These are phyloP conservation scores for Quercus lobata DNA, from an alignment of 331 rosid species.

Conservation along the genomic window DNA sequence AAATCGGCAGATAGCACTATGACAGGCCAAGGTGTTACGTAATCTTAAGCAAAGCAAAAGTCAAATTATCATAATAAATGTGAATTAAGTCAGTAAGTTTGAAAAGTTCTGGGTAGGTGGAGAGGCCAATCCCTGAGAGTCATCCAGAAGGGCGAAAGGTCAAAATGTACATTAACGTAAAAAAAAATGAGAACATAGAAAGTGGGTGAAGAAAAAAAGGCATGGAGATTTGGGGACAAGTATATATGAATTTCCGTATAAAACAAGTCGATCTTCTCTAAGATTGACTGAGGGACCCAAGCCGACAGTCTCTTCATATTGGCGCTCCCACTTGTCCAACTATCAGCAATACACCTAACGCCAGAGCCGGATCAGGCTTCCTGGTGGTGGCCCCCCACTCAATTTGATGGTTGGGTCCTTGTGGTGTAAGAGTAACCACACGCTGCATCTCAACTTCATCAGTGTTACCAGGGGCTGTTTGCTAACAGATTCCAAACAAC, in stretches of 20 bases:
- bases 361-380: constrained; percentile 20
- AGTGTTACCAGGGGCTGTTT: too few relatives aligned
- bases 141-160: background rate
- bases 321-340: constrained; percentile 1
- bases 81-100: background rate
- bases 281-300: background rate
- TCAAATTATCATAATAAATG: background rate
- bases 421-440: background rate
- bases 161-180: background rate
- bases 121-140: background rate
- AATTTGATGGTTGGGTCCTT: constrained; percentile 10
- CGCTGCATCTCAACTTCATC: background rate
- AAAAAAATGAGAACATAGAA: background rate
- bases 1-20: background rate
- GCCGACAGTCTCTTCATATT: background rate
- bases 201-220: background rate
- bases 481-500: too few relatives aligned
- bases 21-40: background rate
- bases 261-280: background rate
- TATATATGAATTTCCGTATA: background rate
- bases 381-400: constrained; percentile 1
- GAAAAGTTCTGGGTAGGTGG: background rate
- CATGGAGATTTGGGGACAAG: background rate
- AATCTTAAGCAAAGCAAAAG: background rate
- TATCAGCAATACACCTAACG: background rate